Evolutionary conservation across 176 grass and related monocot genomes (phyloP), one percentile per base, ranked within the genome.

Genomic region (Eleusine coracana): DNA sequence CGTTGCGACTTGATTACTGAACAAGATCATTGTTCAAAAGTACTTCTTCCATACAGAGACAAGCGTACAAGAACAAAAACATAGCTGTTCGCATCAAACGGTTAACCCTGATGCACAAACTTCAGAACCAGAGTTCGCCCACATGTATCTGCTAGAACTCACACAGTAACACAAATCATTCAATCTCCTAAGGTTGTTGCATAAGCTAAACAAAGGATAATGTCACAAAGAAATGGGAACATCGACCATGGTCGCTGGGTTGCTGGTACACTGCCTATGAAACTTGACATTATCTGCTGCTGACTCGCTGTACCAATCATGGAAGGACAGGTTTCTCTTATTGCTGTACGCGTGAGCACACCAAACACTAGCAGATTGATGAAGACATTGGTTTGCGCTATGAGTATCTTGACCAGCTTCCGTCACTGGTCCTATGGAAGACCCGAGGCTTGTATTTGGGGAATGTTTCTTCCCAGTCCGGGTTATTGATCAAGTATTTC

Each of bases 391-490:
- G 8, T 2, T 65, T 75, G 10, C 62, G 39, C 73, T 85, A 92
- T 15, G 66, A 76, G 77, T 84, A 59, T 52, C 84, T 86, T 60
- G 80, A 83, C 96, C 96, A 98, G 38, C 66, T 83, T 75, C 91
- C 93, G 56, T 87, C 69, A 10, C 20, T 56, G 5, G 83, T 80
- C 81, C 91, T 89, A 45, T 75, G 81, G 56, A 98, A 98, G 31
- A 95, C 76, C 10, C 91, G 89, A 13, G 91, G 85, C 58, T 89
- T 82, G 38, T 87, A 20, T 20, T 71, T 85, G 0, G 82, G 79
- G 68, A 95, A 98, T 5, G 91, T 90, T 38, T 87, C 78, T 87
- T 82, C 84, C 96, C 96, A 98, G 74, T 95, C 87, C 28, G 96
- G 92, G 60, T 93, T 81, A 71, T 93, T 46, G 14, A 93, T 88